Evolutionary conservation across 148 eudicot genomes (phyloP).

Genomic region (Rhododendron mucronatum): DNA sequence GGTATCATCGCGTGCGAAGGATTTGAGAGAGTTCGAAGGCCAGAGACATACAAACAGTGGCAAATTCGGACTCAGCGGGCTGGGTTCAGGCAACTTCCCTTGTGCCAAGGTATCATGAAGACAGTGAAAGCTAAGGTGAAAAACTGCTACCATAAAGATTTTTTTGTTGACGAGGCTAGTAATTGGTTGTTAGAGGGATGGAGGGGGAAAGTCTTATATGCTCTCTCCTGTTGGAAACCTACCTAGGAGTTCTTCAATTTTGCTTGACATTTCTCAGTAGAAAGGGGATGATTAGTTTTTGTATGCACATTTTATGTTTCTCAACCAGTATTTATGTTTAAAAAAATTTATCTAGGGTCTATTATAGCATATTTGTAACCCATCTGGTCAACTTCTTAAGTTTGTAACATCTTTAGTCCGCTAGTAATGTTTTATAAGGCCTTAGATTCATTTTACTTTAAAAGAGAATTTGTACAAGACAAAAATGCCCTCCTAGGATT

Average conservation of each 20-base stretch:
- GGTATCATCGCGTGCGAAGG: slow-evolving; percentile 41
- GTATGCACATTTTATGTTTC: neutral
- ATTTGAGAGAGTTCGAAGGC: slow-evolving; percentile 4
- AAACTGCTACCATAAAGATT: neutral
- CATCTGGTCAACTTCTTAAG: too few species aligned
- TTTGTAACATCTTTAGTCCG: too few species aligned
- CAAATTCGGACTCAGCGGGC: neutral
- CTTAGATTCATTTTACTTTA: too few species aligned
- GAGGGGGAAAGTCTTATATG: neutral
- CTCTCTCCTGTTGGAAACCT: slow-evolving; percentile 12
- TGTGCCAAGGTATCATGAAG: neutral
- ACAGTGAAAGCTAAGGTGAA: neutral
- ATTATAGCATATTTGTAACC: too few species aligned
- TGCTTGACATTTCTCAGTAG: neutral
- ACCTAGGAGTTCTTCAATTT: neutral
- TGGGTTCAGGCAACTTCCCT: neutral
- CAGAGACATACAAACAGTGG: slow-evolving; percentile 12
- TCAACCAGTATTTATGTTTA: neutral
- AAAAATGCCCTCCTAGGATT: too few species aligned
- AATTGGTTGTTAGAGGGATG: slow-evolving; percentile 5
- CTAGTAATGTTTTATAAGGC: too few species aligned
- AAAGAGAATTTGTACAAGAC: too few species aligned
- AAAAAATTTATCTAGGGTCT: too few species aligned
- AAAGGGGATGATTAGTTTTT: neutral
- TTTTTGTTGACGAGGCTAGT: neutral